Evolutionary conservation across 2,329 filamentous ascomycete species (phyloP).

Genomic region (Aspergillus quadrilineatus): DNA sequence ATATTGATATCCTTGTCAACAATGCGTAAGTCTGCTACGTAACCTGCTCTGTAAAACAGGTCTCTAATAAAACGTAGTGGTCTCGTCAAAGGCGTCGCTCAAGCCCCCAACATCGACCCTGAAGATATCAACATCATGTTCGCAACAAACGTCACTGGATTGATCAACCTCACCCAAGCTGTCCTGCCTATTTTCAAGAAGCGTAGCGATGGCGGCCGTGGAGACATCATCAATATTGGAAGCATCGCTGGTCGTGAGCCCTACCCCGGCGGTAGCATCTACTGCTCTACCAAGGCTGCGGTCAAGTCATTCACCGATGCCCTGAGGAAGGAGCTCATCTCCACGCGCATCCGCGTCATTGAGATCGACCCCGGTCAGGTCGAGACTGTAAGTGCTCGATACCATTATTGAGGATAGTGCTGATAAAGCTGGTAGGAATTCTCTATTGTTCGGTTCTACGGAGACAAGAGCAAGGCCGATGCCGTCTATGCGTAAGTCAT

Average conservation of each 20-base stretch:
- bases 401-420: constrained; percentile 1
- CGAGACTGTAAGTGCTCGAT: constrained; percentile 63
- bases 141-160: constrained; percentile 85
- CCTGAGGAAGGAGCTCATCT: constrained; percentile 77
- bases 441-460: constrained; percentile 81
- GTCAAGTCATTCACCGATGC: constrained; percentile 81
- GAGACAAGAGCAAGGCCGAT: constrained; percentile 85
- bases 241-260: constrained; percentile 87
- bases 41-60: not conserved
- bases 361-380: constrained; percentile 90
- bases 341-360: constrained; percentile 77
- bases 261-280: constrained; percentile 83
- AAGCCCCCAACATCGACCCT: constrained; percentile 77
- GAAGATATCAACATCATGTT: constrained; percentile 88
- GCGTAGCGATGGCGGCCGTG: constrained; percentile 66
- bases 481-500: constrained; percentile 74
- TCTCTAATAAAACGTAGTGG: constrained; percentile 55
- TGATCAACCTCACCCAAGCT: constrained; percentile 96
- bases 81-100: constrained; percentile 82
- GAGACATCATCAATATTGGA: constrained; percentile 95
- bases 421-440: constrained; percentile 63
- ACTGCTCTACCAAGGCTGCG: constrained; percentile 90
- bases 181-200: constrained; percentile 78
- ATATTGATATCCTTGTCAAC: constrained; percentile 88
- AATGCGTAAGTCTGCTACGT: constrained; percentile 69